Evolutionary conservation across 2,329 filamentous ascomycete species (phyloP), one percentile per base, ranked within the genome.

Genomic region (Colletotrichum sp.): DNA sequence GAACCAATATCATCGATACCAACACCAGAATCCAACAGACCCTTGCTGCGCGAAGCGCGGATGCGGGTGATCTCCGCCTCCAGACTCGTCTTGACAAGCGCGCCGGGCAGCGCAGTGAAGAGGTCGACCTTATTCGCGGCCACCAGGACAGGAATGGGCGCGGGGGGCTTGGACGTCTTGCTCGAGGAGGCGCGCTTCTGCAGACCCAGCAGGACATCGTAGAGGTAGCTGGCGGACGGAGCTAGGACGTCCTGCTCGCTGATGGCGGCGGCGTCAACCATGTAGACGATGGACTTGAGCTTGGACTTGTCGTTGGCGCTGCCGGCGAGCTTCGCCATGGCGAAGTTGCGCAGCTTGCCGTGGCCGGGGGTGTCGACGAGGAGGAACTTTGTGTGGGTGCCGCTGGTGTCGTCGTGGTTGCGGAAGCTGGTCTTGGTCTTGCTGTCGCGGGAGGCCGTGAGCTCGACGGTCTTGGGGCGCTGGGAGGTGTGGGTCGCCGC

Each of bases 71-170:
- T 92, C 83, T 98, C 96, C 14, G 90, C 88, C 86, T 99, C 96
- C 16, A 99, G 88, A 78, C 91, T 92, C 69, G 89, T 89, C 84
- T 92, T 93, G 75, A 98, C 95, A 36, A 98, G 88, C 7, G 91
- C 90, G 0, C 95, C 91, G 0, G 97, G 97, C 68, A 98, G 87
- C 9, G 96, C 95, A 0, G 97, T 98, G 83, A 99, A 99, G 1
- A 99, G 89, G 83, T 99, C 97, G 82, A 96, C 91, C 89, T 99
- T 99, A 86, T 99, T 99, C 70, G 96, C 96, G 3, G 96, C 96
- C 39, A 99, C 88, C 43, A 99, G 89, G 9, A 99, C 90, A 0
- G 95, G 93, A 10, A 97, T 89, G 36, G 80, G 79, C n/a, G 71
- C 39, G 5, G 76, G 74, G n/a, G 52, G 59, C 71, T 79, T 80